Conservation (phyloP, 2,329 filamentous ascomycete species). For the Cercospora brassicicola region DNA sequence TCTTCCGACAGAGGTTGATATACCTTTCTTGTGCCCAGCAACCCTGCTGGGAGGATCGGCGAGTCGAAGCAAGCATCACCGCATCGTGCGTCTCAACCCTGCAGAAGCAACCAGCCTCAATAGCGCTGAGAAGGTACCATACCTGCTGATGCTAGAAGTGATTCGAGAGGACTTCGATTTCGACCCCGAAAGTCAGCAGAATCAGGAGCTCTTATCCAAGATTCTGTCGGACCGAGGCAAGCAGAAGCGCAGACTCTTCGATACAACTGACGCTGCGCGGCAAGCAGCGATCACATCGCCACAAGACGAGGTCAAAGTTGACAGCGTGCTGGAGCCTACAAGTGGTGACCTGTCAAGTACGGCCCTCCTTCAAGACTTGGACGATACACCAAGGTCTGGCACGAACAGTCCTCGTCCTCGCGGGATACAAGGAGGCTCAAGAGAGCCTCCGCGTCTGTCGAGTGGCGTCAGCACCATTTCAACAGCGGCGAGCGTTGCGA, state of each 20-base stretch:
- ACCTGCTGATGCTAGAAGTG: conserved; percentile 81
- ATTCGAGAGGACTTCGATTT: conserved; percentile 80
- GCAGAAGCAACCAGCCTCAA: conserved; percentile 82
- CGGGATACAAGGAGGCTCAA: conserved; percentile 19
- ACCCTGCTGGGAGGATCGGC: conserved; percentile 71
- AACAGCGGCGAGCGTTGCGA: conserved; percentile 60
- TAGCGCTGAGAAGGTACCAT: conserved; percentile 82
- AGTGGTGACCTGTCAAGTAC: conserved; percentile 76
- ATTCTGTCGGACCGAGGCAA: conserved; percentile 66
- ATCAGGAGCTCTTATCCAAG: conserved; percentile 64
- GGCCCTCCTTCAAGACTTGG: conserved; percentile 61
- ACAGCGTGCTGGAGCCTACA: conserved; percentile 82
- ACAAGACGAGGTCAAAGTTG: conserved; percentile 50
- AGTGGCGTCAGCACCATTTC: conserved; percentile 63
- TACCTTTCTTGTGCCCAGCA: conserved; percentile 77
- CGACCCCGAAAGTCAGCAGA: conserved; percentile 71
- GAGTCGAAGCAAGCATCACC: conserved; percentile 73
- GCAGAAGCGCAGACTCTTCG: conserved; percentile 53
- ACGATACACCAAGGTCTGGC: conserved; percentile 50
- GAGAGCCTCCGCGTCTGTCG: conserved; percentile 56
- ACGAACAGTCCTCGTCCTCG: conserved; percentile 28
- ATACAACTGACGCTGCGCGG: conserved; percentile 62
- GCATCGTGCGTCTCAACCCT: conserved; percentile 79
- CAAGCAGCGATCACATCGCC: conserved; percentile 45
- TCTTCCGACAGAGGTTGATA: conserved; percentile 78